phyloP scores from a whole-genome alignment of 352 stramenopile genomes.

The Globisporangium yorkense region DNA sequence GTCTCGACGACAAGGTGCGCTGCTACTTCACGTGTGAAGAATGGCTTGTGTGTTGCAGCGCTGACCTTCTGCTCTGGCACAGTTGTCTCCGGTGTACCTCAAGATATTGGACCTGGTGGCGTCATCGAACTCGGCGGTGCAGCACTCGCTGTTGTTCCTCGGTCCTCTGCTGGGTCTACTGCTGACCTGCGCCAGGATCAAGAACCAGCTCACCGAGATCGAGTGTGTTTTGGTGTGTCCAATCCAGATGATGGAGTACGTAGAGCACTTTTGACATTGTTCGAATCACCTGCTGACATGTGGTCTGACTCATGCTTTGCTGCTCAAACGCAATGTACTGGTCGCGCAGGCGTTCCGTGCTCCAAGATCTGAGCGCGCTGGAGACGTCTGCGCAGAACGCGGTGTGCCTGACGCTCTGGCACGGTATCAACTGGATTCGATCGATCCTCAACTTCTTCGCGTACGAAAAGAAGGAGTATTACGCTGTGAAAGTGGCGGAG shows the following conservation, averaged over 20 bases:
- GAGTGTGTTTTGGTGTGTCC: conserved; percentile 48
- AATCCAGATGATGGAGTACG: conserved; percentile 56
- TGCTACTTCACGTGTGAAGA: neutral
- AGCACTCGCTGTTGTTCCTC: conserved; percentile 43
- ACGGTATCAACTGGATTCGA: conserved; percentile 60
- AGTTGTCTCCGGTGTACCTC: conserved; percentile 35
- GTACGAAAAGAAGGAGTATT: conserved; percentile 23
- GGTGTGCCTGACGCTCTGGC: conserved; percentile 43
- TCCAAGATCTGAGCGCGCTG: conserved; percentile 36
- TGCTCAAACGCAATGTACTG: neutral
- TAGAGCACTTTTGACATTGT: neutral
- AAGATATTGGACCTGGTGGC: conserved; percentile 41
- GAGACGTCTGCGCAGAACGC: conserved; percentile 29
- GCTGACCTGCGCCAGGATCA: conserved; percentile 32
- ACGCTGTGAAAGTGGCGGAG: conserved; percentile 26
- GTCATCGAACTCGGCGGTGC: conserved; percentile 28
- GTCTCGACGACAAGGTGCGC: conserved; percentile 26
- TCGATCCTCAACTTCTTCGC: conserved; percentile 53
- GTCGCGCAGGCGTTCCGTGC: conserved; percentile 23
- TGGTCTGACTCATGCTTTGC: neutral
- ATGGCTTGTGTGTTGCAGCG: neutral
- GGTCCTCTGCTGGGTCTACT: conserved; percentile 30
- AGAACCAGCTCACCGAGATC: conserved; percentile 23
- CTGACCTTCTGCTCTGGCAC: neutral
- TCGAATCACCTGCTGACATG: neutral